Evolutionary conservation across 441 rosid genomes (phyloP), one percentile per base, ranked within the genome.

Genomic region (Gossypium schwendimanii): DNA sequence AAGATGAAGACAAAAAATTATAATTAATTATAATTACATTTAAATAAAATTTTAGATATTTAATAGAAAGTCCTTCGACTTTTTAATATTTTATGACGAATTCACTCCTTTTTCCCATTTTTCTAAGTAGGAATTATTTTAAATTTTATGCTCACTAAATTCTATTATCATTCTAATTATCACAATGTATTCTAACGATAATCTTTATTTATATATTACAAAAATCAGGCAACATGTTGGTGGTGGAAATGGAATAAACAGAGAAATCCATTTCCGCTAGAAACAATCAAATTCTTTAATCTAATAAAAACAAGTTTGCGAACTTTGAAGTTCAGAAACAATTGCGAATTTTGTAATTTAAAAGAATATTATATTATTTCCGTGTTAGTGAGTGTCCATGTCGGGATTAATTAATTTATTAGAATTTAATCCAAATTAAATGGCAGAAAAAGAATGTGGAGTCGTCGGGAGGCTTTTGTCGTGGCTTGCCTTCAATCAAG

Each of bases 361-460:
- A 64, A 64, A 41, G 6, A 5, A 41, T 23, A 58, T 17, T 14
- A 6, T 10, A 12, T 65, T 1, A 60, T 67, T 80, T 0, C 69
- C 52, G 50, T 74, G 83, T 76, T 79, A 80, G 81, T 86, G 89
- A 82, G 77, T 80, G 83, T 82, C 89, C 54, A 76, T 67, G 61
- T 82, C 89, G 23, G 52, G 63, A 53, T 64, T 49, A 63, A 55
- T 55, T 54, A 61, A 59, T 71, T 66, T 9, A 63, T 58, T 57
- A 31, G 41, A 66, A 36, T 50, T 41, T 15, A 2, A 26, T 61
- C 20, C 18, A 12, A 26, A 72, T 68, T 73, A 64, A 64, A 54
- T 28, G 77, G 31, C 58, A 45, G 79, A 77, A 17, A 31, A 41
- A 63, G 64, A 71, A 74, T 59, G 74, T 54, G 11, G 59, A 18